Evolutionary conservation across 768 basidiomycete species (phyloP).

Genomic region (Rhodotorula graminis): DNA sequence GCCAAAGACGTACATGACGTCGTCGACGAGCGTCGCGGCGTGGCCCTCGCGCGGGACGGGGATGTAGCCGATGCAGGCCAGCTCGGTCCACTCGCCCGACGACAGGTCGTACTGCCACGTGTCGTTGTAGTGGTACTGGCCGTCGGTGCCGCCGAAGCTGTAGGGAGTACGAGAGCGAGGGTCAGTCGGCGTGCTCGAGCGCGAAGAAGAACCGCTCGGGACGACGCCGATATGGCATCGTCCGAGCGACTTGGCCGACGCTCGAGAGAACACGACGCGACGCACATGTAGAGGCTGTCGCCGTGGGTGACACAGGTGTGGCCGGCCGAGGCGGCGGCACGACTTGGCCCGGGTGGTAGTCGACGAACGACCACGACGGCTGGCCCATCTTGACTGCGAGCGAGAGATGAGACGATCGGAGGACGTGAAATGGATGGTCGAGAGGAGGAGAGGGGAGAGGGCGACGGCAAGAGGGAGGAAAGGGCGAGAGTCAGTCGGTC

Average conservation of each 20-base stretch:
- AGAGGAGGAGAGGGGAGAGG: too few species aligned
- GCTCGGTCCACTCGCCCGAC: conserved; percentile 78
- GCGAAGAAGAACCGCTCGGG: too few species aligned
- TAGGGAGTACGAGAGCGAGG: neutral
- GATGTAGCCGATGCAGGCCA: conserved; percentile 93
- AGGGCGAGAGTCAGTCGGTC: too few species aligned
- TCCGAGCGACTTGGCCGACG: neutral
- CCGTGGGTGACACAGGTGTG: conserved; percentile 79
- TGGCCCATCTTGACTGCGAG: conserved; percentile 71
- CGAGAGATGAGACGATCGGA: neutral
- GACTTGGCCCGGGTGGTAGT: conserved; percentile 55
- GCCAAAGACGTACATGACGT: conserved; percentile 96
- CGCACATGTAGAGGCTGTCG: conserved; percentile 78
- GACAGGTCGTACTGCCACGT: conserved; percentile 89
- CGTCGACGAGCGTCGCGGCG: conserved; percentile 90
- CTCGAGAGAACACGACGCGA: conserved; percentile 23
- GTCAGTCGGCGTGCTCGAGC: too few species aligned
- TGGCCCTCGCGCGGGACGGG: conserved; percentile 94
- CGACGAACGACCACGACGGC: conserved; percentile 68
- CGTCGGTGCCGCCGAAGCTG: conserved; percentile 96
- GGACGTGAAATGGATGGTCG: neutral
- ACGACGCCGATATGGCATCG: too few species aligned
- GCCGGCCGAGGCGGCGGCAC: conserved; percentile 77
- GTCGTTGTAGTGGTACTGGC: conserved; percentile 98
- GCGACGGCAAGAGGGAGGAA: too few species aligned